phyloP scores from a whole-genome alignment of 805 yeast species.

The Metschnikowia hibisci region DNA sequence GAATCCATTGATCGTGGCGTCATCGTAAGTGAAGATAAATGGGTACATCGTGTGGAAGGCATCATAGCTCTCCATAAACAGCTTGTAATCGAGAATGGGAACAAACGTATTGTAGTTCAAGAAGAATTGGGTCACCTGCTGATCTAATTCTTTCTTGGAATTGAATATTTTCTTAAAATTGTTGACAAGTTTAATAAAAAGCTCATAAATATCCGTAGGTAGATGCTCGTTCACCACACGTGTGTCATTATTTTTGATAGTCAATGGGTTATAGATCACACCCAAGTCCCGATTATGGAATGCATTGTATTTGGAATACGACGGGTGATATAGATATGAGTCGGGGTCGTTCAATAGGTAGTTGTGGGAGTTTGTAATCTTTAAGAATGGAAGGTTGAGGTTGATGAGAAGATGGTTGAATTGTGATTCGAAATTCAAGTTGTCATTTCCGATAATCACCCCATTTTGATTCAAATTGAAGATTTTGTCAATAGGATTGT shows the following conservation, averaged over 20 bases:
- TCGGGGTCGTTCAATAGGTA: conserved; percentile 39
- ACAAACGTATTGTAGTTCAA: conserved; percentile 50
- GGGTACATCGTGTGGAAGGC: conserved; percentile 47
- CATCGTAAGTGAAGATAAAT: conserved; percentile 44
- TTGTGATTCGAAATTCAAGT: conserved; percentile 43
- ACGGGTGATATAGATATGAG: conserved; percentile 39
- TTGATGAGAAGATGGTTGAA: conserved; percentile 42
- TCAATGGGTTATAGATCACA: conserved; percentile 38
- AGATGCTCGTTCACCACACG: conserved; percentile 17
- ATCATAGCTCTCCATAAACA: conserved; percentile 50
- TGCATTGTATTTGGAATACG: conserved; percentile 34
- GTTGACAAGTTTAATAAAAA: conserved; percentile 41
- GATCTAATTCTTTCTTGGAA: conserved; percentile 41
- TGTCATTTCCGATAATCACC: conserved; percentile 43
- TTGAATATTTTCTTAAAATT: conserved; percentile 39
- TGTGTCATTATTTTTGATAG: conserved; percentile 19
- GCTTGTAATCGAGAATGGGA: conserved; percentile 52
- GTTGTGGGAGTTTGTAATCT: conserved; percentile 43
- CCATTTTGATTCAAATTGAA: conserved; percentile 42
- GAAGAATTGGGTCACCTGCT: conserved; percentile 46
- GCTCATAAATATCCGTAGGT: conserved; percentile 40
- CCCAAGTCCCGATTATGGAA: conserved; percentile 36
- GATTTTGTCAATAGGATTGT: conserved; percentile 44
- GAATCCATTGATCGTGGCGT: conserved; percentile 45
- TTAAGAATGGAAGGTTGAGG: conserved; percentile 41